Conservation (phyloP, 108 stramenopile species). For the Skeletonema grethae region DNA sequence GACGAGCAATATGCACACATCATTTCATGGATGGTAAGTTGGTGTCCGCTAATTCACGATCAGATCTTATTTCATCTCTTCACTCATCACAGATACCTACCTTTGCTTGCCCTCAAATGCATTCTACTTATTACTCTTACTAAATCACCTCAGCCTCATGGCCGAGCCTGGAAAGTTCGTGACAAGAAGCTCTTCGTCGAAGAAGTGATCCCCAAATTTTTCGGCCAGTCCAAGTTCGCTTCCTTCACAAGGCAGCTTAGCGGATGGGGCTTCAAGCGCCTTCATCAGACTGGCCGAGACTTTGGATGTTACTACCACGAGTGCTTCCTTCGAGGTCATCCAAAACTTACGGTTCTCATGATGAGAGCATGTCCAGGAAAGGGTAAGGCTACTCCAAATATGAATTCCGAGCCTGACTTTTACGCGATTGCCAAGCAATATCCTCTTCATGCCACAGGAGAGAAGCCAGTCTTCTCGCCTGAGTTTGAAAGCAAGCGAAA, state of each 20-base stretch:
- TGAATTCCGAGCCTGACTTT: constrained; percentile 14
- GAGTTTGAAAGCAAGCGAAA: no score
- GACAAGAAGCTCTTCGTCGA: neutral
- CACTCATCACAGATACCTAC: no score
- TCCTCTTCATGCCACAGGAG: neutral
- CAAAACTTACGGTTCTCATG: constrained; percentile 7
- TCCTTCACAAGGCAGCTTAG: constrained; percentile 2
- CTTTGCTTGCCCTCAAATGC: no score
- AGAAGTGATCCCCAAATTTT: neutral
- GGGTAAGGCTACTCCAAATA: constrained; percentile 1
- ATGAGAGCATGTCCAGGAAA: neutral
- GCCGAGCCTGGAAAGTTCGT: neutral
- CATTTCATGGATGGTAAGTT: neutral
- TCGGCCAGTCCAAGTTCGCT: neutral
- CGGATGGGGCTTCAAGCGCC: constrained; percentile 4
- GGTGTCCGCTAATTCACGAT: no score
- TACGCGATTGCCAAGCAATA: neutral
- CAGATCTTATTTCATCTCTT: no score
- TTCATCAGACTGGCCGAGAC: neutral
- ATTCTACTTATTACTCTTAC: no score
- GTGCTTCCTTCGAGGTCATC: constrained; percentile 16
- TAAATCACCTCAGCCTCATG: neutral
- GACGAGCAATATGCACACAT: neutral
- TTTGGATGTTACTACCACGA: constrained; percentile 19
- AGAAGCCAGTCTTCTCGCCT: no score